Evolutionary conservation across 2,329 filamentous ascomycete species (phyloP), one percentile per base, ranked within the genome.

Genomic region (Phialocephala sp.): DNA sequence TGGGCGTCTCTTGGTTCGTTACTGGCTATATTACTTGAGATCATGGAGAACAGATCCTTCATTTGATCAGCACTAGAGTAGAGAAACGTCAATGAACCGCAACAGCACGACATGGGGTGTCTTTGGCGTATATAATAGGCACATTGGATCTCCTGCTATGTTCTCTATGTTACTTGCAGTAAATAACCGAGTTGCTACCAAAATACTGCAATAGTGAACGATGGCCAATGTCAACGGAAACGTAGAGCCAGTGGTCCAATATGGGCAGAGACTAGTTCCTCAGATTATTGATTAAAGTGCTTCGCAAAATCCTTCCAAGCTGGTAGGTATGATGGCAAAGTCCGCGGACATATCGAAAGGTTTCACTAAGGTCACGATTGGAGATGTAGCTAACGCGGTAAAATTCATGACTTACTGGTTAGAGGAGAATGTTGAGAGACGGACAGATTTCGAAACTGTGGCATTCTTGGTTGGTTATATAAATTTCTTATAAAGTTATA

Each of bases 321-420:
- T 54, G 14, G 47, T 54, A 24, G 47, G 47, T 8, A 27, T 54
- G 47, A 54, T 54, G 20, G 47, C 47, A 27, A 54, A 54, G 24
- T 54, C 47, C 8, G 20, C 47, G 27, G 27, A 54, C 27, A 27
- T 54, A 27, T 54, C 47, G 20, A 54, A 54, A 32, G 47, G 47
- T 2, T 54, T 54, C 47, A 54, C n/a, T 11, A 27, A 54, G 9
- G 47, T 54, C 47, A 27, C 47, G 27, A 54, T 54, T 54, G 47
- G 47, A 20, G 47, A 54, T 54, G 47, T 27, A 18, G 47, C 47
- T 5, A 24, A 20, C 2, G 47, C 47, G 12, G 15, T 27, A 8
- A 18, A 54, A 2, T 54, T 54, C 47, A 54, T 54, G 47, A n/a
- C 47, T 2, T 32, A n/a, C 20, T 54, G 47, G 47, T 18, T 54